Conservation (phyloP, 305 asterid species). For the Fraxinus floribunda region DNA sequence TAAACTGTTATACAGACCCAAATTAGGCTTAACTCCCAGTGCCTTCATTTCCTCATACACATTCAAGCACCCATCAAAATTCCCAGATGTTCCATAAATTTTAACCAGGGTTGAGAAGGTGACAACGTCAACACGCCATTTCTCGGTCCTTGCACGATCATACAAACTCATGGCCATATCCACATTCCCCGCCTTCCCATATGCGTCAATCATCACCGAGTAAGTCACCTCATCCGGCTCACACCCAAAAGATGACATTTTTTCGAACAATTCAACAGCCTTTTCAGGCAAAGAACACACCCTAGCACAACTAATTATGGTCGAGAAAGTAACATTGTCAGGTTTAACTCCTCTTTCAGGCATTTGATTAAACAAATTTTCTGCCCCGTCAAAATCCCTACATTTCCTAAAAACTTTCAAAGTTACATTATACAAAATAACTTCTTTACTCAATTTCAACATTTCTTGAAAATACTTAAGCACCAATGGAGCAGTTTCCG, state of each 20-base stretch:
- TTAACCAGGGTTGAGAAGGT: conserved; percentile 72
- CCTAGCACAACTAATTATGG: conserved; percentile 86
- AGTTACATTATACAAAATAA: conserved; percentile 74
- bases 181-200: conserved; percentile 75
- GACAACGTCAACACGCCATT: conserved; percentile 78
- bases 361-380: conserved; percentile 62
- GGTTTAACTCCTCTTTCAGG: conserved; percentile 70
- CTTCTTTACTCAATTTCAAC: conserved; percentile 34
- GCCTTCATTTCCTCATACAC: conserved; percentile 92
- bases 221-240: conserved; percentile 77
- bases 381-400: conserved; percentile 58
- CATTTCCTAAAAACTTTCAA: conserved; percentile 60
- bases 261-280: conserved; percentile 84
- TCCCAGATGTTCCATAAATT: conserved; percentile 62
- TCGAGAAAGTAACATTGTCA: conserved; percentile 79
- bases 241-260: conserved; percentile 64
- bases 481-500: conserved; percentile 46
- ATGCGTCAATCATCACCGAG: conserved; percentile 81
- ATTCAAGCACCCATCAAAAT: conserved; percentile 91
- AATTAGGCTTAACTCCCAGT: conserved; percentile 60
- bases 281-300: conserved; percentile 63
- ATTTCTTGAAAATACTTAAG: conserved; percentile 53
- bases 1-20: conserved; percentile 63
- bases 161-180: conserved; percentile 73
- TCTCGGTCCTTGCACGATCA: conserved; percentile 77